These are phyloP conservation scores for Triticum monococcum DNA, from an alignment of 176 grass and related monocot genomes.

Conservation along the genomic window DNA sequence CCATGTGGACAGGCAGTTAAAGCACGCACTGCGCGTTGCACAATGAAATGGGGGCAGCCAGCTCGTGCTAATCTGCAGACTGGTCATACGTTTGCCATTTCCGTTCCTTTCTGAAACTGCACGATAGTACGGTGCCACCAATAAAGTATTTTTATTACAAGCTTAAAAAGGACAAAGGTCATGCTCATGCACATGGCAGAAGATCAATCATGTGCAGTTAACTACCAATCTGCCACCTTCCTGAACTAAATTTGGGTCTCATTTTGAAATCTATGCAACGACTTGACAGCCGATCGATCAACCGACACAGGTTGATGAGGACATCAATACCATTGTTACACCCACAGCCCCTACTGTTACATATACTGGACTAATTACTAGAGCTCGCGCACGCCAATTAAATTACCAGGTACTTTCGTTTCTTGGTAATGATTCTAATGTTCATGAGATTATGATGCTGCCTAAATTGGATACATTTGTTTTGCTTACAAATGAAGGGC, in stretches of 20 bases:
- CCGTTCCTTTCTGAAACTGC: background rate
- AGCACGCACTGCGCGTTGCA: background rate
- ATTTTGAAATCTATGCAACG: background rate
- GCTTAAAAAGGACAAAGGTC: background rate
- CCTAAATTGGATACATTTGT: no score
- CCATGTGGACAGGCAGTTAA: background rate
- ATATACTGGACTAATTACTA: no score
- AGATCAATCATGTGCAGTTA: constrained; percentile 2
- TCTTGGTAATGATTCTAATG: no score
- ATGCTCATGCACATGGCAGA: background rate
- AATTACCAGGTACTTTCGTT: no score
- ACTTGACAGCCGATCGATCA: background rate
- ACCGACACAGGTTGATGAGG: background rate
- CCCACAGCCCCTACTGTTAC: no score
- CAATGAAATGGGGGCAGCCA: background rate
- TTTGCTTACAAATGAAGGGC: no score
- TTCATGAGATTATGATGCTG: no score
- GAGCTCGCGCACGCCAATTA: no score
- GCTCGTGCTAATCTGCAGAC: background rate
- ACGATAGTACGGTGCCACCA: background rate
- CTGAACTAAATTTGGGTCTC: background rate
- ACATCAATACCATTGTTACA: no score
- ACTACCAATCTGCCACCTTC: background rate
- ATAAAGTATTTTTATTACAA: background rate
- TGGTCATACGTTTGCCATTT: background rate